Percentiles rank a stretch among this genome's conserved stretches.
Conservation (phyloP, 148 eudicot species). For the Gaultheria prostrata region DNA sequence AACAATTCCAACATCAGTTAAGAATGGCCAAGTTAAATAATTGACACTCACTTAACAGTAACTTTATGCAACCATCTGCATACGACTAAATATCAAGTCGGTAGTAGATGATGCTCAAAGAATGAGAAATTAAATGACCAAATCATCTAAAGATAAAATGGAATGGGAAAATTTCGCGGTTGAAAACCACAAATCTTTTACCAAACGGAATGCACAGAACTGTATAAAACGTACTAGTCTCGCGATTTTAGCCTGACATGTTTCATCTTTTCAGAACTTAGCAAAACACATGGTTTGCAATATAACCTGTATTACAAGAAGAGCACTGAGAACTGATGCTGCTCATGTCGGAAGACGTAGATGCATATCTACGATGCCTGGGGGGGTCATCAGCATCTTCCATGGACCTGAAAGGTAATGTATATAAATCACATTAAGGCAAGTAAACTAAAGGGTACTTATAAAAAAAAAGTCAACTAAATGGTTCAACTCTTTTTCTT, state of each 20-base stretch:
- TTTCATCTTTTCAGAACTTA: background rate
- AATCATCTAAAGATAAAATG: background rate
- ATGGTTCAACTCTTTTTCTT: background rate
- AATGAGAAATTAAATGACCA: background rate
- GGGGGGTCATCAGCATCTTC: conserved; percentile 46
- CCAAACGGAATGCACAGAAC: background rate
- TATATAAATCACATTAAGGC: conserved; percentile 4
- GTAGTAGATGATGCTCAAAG: background rate
- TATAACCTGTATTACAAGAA: conserved; percentile 53
- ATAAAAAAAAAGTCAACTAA: background rate
- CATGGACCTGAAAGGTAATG: conserved; percentile 37
- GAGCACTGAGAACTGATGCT: conserved; percentile 45
- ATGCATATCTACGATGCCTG: conserved; percentile 62
- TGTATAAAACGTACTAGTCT: background rate
- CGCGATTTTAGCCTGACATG: background rate
- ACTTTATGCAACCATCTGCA: background rate
- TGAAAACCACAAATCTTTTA: background rate
- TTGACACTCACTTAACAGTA: background rate
- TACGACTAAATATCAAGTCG: background rate
- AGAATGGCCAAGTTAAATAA: background rate
- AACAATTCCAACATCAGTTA: conserved; percentile 16
- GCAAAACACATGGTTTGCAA: background rate
- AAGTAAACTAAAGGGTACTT: background rate
- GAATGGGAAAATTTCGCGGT: background rate
- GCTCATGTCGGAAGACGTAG: conserved; percentile 64